Evolutionary conservation across 2,329 filamentous ascomycete genomes (phyloP).

Genomic region (Phaeosphaeriaceae sp.): DNA sequence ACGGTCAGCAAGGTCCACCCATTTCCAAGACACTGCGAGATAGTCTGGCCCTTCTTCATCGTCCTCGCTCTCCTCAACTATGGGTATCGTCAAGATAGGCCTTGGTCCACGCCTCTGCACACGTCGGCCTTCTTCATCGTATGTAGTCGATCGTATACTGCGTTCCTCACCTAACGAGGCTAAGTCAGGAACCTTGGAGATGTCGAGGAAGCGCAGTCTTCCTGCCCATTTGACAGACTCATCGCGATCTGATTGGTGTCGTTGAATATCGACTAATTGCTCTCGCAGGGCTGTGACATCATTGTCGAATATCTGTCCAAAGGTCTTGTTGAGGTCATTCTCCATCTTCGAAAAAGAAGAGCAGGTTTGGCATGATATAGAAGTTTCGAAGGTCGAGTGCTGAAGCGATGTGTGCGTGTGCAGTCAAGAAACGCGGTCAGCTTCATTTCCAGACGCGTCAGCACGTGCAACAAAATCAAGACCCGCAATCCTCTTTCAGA

Average conservation of each 20-base stretch:
- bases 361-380: neutral
- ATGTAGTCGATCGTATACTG: neutral
- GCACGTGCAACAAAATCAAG: neutral
- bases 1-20: constrained; percentile 5
- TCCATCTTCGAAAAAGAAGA: constrained; percentile 12
- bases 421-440: neutral
- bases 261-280: constrained; percentile 23
- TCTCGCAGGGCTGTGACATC: constrained; percentile 13
- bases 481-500: no score
- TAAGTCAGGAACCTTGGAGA: constrained; percentile 17
- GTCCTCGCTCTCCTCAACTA: constrained; percentile 9
- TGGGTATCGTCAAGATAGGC: constrained; percentile 3
- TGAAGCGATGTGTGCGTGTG: neutral
- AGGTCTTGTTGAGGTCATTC: constrained; percentile 22
- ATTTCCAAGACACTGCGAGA: constrained; percentile 28
- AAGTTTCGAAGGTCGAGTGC: neutral
- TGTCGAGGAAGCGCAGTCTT: constrained; percentile 20
- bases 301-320: constrained; percentile 24
- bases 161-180: neutral
- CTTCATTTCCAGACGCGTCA: neutral
- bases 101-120: neutral
- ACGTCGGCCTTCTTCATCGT: neutral
- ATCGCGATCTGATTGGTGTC: constrained; percentile 10
- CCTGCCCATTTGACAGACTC: constrained; percentile 18
- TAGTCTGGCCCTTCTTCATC: constrained; percentile 9